Percentiles rank a stretch among this genome's conserved stretches.
Conservation (phyloP, 2,329 filamentous ascomycete genomes). For the Aspergillus fumigatiaffinis region DNA sequence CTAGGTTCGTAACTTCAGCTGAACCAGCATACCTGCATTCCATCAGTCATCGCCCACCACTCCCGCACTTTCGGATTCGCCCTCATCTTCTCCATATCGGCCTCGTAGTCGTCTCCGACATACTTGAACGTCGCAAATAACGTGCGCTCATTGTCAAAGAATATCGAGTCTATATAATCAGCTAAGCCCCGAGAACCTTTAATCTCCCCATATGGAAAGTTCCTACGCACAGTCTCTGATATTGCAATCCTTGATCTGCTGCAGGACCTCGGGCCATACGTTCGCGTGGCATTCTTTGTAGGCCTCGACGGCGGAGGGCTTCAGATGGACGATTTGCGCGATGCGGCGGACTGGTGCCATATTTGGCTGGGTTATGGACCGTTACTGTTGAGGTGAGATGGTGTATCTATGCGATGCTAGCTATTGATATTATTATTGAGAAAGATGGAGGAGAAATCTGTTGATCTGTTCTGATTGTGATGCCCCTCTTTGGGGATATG, state of each 20-base stretch:
- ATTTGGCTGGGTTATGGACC: not conserved
- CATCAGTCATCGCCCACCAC: conserved; percentile 80
- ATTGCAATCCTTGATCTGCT: conserved; percentile 71
- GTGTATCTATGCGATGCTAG: not conserved
- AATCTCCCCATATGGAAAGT: not conserved
- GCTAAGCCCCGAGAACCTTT: not conserved
- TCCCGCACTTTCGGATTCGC: conserved; percentile 68
- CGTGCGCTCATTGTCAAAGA: conserved; percentile 65
- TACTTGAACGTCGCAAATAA: conserved; percentile 78
- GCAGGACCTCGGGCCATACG: conserved; percentile 73
- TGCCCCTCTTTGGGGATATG: not conserved
- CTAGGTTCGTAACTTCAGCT: too few relatives aligned
- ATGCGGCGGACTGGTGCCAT: conserved; percentile 44
- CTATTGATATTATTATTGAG: not conserved
- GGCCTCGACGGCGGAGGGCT: conserved; percentile 59
- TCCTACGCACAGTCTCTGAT: conserved; percentile 63
- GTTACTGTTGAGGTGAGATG: not conserved
- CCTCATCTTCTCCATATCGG: conserved; percentile 72
- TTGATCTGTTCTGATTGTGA: not conserved
- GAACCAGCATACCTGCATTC: conserved; percentile 57
- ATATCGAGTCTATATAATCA: conserved; percentile 56
- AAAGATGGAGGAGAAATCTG: not conserved
- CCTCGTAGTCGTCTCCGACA: conserved; percentile 66
- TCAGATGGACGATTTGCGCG: conserved; percentile 70
- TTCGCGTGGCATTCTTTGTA: conserved; percentile 71